Conservation (phyloP, 345 rosid genomes). For the Rhizophora apiculata region DNA sequence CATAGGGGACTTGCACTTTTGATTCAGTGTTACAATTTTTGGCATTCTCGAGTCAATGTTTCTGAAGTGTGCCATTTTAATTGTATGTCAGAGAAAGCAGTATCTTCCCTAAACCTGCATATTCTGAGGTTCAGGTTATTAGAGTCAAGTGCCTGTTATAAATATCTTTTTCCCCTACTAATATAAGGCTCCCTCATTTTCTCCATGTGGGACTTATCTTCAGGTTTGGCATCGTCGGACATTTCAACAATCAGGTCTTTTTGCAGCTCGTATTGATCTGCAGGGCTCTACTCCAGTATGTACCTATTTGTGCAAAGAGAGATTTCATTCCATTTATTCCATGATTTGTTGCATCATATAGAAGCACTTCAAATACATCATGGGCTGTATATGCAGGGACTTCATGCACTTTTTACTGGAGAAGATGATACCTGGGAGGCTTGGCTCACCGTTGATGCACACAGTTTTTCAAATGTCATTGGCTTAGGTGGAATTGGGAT, state of each 20-base stretch:
- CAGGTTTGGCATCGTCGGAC: conserved; percentile 97
- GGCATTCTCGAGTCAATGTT: not conserved
- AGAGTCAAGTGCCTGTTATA: not conserved
- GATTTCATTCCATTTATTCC: conserved; percentile 8
- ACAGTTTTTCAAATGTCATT: conserved; percentile 67
- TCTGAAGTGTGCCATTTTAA: not conserved
- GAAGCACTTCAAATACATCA: conserved; percentile 12
- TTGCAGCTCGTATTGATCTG: conserved; percentile 94
- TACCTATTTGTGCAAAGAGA: conserved; percentile 13
- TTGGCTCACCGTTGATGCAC: conserved; percentile 79
- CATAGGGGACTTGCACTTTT: not conserved
- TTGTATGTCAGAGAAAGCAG: conserved; percentile 2
- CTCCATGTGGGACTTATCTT: conserved; percentile 19
- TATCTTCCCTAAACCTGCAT: conserved; percentile 4
- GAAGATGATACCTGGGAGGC: conserved; percentile 98
- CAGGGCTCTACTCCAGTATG: conserved; percentile 77
- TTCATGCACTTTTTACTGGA: conserved; percentile 86
- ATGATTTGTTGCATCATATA: conserved; percentile 9
- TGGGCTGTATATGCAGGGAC: conserved; percentile 54
- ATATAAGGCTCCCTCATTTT: not conserved
- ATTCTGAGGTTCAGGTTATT: not conserved
- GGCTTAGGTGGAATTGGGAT: conserved; percentile 65
- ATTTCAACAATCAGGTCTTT: conserved; percentile 87
- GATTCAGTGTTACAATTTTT: conserved; percentile 1
- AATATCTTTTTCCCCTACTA: not conserved